These are phyloP conservation scores for Acanthamoeba triangularis DNA, from an alignment of 208 protist species.

Conservation along the genomic window DNA sequence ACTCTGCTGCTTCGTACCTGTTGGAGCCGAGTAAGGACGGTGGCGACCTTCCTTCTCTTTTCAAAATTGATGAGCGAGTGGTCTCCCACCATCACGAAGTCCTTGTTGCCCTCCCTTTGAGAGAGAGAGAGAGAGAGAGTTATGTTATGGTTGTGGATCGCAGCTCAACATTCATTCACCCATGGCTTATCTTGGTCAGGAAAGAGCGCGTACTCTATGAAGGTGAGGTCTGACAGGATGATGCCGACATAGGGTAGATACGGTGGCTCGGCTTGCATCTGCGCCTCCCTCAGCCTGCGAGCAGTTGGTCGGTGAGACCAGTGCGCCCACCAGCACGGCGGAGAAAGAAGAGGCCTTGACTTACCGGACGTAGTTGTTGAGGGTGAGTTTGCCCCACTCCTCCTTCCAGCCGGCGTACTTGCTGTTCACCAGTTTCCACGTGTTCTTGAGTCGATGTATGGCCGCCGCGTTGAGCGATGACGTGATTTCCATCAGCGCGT, in stretches of 20 bases:
- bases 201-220: background rate
- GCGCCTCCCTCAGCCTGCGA: background rate
- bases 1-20: background rate
- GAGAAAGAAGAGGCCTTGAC: no score
- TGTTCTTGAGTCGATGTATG: background rate
- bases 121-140: no score
- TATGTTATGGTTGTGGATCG: background rate
- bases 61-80: constrained; percentile 36
- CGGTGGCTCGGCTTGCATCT: background rate
- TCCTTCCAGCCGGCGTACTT: background rate
- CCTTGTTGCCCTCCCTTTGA: background rate
- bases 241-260: background rate
- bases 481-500: constrained; percentile 13
- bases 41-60: constrained; percentile 13
- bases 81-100: background rate
- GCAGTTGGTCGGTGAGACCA: no score
- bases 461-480: background rate
- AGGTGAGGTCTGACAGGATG: background rate
- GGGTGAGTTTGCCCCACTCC: constrained; percentile 12
- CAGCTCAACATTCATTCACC: background rate
- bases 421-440: background rate
- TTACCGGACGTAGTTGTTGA: no score
- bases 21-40: background rate
- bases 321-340: no score
- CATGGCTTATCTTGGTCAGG: no score